These are phyloP conservation scores for Ophiostoma pallidulum DNA, from an alignment of 2,329 filamentous ascomycete species.

Conservation along the genomic window DNA sequence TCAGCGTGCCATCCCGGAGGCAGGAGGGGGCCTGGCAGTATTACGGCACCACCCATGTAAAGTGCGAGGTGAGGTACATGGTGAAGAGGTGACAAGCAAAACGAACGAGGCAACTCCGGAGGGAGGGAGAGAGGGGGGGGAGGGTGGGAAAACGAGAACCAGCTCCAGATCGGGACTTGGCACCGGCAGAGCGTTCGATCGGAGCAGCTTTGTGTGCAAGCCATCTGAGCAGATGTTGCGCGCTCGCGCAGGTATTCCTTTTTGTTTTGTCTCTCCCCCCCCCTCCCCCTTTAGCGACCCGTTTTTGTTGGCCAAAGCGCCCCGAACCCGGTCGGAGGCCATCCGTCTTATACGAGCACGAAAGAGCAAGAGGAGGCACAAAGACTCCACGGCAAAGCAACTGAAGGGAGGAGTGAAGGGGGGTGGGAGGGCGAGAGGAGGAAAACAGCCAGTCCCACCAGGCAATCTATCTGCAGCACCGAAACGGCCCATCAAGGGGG, in stretches of 20 bases:
- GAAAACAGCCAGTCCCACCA: neutral
- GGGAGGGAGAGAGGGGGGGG: too few relatives aligned
- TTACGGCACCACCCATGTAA: neutral
- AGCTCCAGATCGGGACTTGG: too few relatives aligned
- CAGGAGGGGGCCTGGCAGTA: too few relatives aligned
- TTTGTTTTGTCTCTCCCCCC: neutral
- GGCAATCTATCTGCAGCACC: constrained; percentile 7
- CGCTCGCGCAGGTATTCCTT: too few relatives aligned
- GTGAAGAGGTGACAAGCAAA: too few relatives aligned
- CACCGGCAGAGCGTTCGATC: too few relatives aligned
- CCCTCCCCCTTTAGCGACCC: neutral
- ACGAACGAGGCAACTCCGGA: too few relatives aligned
- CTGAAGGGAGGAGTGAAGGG: too few relatives aligned
- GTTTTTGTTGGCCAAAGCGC: constrained; percentile 10
- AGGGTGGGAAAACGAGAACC: too few relatives aligned
- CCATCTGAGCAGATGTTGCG: too few relatives aligned
- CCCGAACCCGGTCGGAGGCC: constrained; percentile 10
- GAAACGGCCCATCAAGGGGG: neutral
- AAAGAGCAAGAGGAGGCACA: neutral
- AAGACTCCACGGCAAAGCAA: neutral
- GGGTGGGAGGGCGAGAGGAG: neutral
- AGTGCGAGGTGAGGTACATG: too few relatives aligned
- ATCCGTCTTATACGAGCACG: constrained; percentile 11
- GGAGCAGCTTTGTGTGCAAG: too few relatives aligned
- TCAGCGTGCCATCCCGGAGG: neutral